Conservation (phyloP, 208 protist genomes). For the Balamuthia mandrillaris region DNA sequence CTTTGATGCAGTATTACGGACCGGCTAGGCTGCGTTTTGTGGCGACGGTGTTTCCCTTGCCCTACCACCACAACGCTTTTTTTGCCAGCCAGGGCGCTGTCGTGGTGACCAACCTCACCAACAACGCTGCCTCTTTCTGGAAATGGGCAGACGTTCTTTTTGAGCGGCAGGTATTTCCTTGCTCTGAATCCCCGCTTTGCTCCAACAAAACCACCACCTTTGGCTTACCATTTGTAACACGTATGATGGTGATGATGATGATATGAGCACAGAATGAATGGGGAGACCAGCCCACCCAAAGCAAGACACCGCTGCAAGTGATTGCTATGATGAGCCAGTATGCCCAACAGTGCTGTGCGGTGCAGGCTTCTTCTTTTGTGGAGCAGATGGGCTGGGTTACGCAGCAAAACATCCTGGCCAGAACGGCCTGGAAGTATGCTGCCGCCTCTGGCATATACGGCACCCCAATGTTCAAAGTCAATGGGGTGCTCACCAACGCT, state of each 20-base stretch:
- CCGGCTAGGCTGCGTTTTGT: slow-evolving; percentile 1
- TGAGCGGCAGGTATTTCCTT: neutral
- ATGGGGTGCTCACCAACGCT: slow-evolving; percentile 1
- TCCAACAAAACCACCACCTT: no score
- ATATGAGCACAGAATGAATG: neutral
- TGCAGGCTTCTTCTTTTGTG: neutral
- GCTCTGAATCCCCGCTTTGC: neutral
- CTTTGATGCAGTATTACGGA: slow-evolving; percentile 34
- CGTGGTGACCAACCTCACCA: neutral
- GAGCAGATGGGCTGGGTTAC: neutral
- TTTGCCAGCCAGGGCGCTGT: slow-evolving; percentile 23
- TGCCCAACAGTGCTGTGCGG: neutral
- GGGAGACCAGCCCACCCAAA: neutral
- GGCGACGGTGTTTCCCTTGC: slow-evolving; percentile 46
- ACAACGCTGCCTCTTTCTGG: slow-evolving; percentile 28
- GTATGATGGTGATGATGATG: neutral
- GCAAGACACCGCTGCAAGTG: neutral
- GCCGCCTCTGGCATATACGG: slow-evolving; percentile 17
- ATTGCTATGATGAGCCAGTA: neutral
- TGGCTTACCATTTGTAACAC: no score
- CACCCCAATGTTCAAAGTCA: slow-evolving; percentile 34
- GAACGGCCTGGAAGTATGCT: neutral
- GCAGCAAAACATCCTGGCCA: neutral
- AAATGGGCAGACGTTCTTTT: neutral
- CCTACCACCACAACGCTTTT: slow-evolving; percentile 58